These are phyloP conservation scores for Linnemannia schmuckeri DNA, from an alignment of 192 early-diverging fungal species.

Conservation along the genomic window DNA sequence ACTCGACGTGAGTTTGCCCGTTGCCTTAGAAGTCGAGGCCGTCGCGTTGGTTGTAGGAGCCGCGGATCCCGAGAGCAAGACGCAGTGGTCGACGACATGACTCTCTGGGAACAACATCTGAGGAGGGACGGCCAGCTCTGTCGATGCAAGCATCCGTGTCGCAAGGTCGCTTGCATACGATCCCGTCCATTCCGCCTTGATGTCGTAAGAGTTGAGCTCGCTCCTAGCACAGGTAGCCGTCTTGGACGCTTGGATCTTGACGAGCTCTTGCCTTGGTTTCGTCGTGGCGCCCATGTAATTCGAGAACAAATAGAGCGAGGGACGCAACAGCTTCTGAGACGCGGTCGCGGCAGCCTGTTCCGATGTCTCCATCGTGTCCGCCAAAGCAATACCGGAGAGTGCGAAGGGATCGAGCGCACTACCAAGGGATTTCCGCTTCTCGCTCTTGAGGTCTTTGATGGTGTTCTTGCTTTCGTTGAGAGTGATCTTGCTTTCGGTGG, in stretches of 20 bases:
- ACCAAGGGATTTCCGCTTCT: constrained; percentile 28
- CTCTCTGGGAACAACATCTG: constrained; percentile 33
- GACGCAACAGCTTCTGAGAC: background rate
- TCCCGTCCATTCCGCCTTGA: constrained; percentile 44
- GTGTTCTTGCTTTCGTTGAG: background rate
- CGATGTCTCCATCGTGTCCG: background rate
- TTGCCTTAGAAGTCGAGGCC: background rate
- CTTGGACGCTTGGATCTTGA: constrained; percentile 27
- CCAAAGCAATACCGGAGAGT: background rate
- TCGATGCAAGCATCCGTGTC: constrained; percentile 1
- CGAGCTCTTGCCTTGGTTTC: constrained; percentile 25
- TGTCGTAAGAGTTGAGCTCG: constrained; percentile 7
- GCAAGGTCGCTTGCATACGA: constrained; percentile 7
- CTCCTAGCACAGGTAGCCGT: background rate
- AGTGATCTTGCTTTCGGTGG: background rate
- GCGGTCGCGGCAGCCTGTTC: constrained; percentile 5
- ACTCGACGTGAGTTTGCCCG: background rate
- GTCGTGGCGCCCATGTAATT: constrained; percentile 4
- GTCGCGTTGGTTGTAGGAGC: background rate
- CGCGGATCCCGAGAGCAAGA: constrained; percentile 32
- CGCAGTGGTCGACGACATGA: constrained; percentile 31
- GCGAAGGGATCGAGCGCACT: constrained; percentile 8
- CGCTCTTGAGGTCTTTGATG: constrained; percentile 6
- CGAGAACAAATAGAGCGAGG: constrained; percentile 26
- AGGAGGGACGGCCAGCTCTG: constrained; percentile 25